Percentiles rank a stretch among this genome's conserved stretches.
Conservation (phyloP, 345 rosid species). For the Psidium friedrichsthalianum region DNA sequence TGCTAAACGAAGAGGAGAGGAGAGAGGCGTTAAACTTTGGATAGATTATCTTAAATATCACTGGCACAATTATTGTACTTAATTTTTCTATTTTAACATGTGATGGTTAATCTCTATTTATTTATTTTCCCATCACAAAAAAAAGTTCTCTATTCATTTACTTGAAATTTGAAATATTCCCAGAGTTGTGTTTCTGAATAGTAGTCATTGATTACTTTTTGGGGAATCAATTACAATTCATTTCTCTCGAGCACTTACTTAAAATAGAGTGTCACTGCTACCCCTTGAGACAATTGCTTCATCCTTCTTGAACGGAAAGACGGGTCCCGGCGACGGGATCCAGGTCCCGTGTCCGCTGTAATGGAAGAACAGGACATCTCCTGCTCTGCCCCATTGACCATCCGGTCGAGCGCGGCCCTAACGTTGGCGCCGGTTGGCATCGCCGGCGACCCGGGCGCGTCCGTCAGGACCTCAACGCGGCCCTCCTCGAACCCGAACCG, state of each 20-base stretch:
- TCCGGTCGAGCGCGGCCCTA: conserved; percentile 43
- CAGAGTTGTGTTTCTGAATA: not conserved
- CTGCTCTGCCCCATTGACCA: conserved; percentile 50
- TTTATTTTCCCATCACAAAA: too few relatives aligned
- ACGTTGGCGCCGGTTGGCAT: conserved; percentile 64
- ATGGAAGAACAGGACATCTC: conserved; percentile 61
- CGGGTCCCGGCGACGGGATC: conserved; percentile 39
- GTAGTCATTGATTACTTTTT: not conserved
- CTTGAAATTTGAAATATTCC: not conserved
- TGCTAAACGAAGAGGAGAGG: too few relatives aligned
- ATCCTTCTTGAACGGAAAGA: conserved; percentile 33
- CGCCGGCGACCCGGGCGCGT: conserved; percentile 26
- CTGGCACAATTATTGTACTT: too few relatives aligned
- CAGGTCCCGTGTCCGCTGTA: conserved; percentile 80
- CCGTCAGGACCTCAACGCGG: conserved; percentile 44
- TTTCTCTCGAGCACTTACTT: too few relatives aligned
- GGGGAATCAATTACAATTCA: too few relatives aligned
- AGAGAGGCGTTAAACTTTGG: too few relatives aligned
- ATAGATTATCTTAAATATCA: too few relatives aligned
- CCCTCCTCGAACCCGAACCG: conserved; percentile 40
- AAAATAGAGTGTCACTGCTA: too few relatives aligned
- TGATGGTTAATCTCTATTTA: too few relatives aligned
- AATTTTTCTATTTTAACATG: too few relatives aligned
- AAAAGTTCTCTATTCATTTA: not conserved
- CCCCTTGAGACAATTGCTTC: conserved; percentile 39